A percentile compares a stretch with the other conserved stretches of the same genome.
phyloP scores from a whole-genome alignment of 2,329 filamentous ascomycete genomes.

The Gnomoniopsis smithogilvyi region DNA sequence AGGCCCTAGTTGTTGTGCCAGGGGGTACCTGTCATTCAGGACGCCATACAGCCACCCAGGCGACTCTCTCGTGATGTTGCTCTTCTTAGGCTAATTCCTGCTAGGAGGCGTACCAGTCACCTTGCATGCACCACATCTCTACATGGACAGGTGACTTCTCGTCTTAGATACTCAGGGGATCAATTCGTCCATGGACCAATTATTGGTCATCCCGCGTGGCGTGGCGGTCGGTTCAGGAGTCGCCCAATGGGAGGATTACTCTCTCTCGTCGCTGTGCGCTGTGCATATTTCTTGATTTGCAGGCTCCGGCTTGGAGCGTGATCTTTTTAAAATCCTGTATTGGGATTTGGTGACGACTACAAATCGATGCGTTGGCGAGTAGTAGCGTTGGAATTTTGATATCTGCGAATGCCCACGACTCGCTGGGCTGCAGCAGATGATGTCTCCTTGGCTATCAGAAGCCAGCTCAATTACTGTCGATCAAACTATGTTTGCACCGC shows the following conservation, averaged over 20 bases:
- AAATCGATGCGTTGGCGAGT: neutral
- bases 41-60: neutral
- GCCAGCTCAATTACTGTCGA: neutral
- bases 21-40: neutral
- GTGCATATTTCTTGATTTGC: too few relatives aligned
- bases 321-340: neutral
- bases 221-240: conserved; percentile 1
- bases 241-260: conserved; percentile 11
- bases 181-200: neutral
- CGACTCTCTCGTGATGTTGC: neutral
- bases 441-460: neutral
- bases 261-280: too few relatives aligned
- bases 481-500: neutral
- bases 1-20: conserved; percentile 1
- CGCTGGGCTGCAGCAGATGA: neutral
- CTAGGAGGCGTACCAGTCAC: neutral
- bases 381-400: neutral
- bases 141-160: conserved; percentile 7
- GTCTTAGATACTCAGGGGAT: neutral
- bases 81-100: neutral
- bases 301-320: neutral
- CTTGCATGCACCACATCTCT: conserved; percentile 8
- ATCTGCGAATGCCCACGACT: neutral
- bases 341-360: neutral
- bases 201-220: conserved; percentile 12